A percentile compares a stretch with the other conserved stretches of the same genome.
These are phyloP conservation scores for Dendrothele bispora DNA, from an alignment of 768 basidiomycete species.

Conservation along the genomic window DNA sequence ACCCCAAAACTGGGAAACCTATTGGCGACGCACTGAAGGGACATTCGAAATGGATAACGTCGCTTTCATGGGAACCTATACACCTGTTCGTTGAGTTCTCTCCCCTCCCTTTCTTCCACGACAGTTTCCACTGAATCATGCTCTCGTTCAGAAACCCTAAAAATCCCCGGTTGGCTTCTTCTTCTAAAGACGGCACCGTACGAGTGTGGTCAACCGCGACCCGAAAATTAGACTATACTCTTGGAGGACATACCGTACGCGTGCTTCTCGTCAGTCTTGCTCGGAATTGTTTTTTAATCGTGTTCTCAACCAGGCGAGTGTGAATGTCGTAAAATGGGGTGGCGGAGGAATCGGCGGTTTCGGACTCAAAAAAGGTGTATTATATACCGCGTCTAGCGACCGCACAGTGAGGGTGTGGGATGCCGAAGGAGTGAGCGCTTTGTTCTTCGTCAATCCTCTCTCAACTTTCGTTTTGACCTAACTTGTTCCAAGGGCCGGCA, in stretches of 20 bases:
- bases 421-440: slow-evolving; percentile 59
- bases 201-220: slow-evolving; percentile 87
- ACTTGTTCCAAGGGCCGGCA: slow-evolving; percentile 67
- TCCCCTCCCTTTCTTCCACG: too few relatives aligned
- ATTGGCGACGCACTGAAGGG: slow-evolving; percentile 89
- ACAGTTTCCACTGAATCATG: slow-evolving; percentile 2
- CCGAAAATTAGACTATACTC: slow-evolving; percentile 73
- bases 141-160: slow-evolving; percentile 58
- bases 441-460: slow-evolving; percentile 2
- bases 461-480: neutral
- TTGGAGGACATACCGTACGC: slow-evolving; percentile 78
- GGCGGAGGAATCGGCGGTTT: slow-evolving; percentile 56
- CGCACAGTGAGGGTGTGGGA: slow-evolving; percentile 95
- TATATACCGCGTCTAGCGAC: slow-evolving; percentile 96
- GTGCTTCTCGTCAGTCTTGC: neutral
- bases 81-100: slow-evolving; percentile 63
- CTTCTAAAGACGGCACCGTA: slow-evolving; percentile 95
- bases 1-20: slow-evolving; percentile 87
- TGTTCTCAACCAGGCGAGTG: slow-evolving; percentile 51
- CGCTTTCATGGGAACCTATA: slow-evolving; percentile 93
- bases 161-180: slow-evolving; percentile 85
- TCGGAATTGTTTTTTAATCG: neutral
- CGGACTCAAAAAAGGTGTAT: slow-evolving; percentile 51
- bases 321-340: slow-evolving; percentile 96
- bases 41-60: slow-evolving; percentile 96